A percentile compares a stretch with the other conserved stretches of the same genome.
These are phyloP conservation scores for Aspergillus nidulans DNA, from an alignment of 495 filamentous ascomycete species.

Conservation along the genomic window DNA sequence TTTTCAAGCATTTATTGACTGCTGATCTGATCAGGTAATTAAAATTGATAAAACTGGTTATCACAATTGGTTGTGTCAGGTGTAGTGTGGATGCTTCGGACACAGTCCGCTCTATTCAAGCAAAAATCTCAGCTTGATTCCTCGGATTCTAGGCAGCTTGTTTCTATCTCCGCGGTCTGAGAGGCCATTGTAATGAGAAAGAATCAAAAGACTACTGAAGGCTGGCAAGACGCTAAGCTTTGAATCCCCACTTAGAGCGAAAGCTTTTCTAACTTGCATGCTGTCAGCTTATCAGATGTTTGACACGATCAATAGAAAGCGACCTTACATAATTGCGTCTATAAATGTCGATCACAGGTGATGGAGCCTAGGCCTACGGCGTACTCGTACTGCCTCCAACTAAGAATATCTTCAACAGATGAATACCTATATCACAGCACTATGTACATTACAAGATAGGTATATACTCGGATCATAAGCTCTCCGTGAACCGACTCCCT, in stretches of 20 bases:
- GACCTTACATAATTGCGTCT: background rate
- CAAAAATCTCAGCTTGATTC: background rate
- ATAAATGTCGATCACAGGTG: background rate
- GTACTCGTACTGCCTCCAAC: background rate
- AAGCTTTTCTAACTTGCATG: background rate
- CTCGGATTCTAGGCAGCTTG: background rate
- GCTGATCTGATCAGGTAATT: background rate
- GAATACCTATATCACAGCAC: constrained; percentile 7
- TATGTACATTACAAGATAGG: constrained; percentile 10
- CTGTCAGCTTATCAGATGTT: background rate
- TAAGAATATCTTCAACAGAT: background rate
- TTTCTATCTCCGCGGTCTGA: background rate
- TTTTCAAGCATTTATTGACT: background rate
- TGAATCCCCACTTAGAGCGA: background rate
- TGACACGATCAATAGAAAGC: background rate
- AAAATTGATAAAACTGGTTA: background rate
- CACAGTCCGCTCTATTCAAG: background rate
- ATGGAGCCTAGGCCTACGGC: background rate
- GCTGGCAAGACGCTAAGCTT: background rate
- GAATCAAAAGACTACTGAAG: background rate
- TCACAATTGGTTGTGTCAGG: background rate
- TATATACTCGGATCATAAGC: constrained; percentile 19
- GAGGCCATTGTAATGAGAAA: background rate
- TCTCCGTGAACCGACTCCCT: constrained; percentile 54
- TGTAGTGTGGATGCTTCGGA: background rate